A percentile compares a stretch with the other conserved stretches of the same genome.
Evolutionary conservation across 306 rosid genomes (phyloP).

Genomic region (Pueraria montana): DNA sequence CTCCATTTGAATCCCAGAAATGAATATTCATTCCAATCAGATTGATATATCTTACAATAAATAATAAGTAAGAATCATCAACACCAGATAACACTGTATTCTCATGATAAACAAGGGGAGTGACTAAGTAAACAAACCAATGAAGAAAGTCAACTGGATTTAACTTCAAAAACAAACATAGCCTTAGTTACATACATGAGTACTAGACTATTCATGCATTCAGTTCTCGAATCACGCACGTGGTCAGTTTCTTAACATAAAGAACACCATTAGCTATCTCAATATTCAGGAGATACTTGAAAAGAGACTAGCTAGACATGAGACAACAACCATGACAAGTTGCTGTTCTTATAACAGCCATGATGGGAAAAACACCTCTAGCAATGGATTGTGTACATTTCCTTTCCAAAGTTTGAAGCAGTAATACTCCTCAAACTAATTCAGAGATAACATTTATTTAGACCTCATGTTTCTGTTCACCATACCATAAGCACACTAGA

Average conservation of each 20-base stretch:
- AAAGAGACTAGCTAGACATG: neutral
- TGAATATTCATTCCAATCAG: slow-evolving; percentile 17
- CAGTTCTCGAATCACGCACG: slow-evolving; percentile 2
- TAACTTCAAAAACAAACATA: neutral
- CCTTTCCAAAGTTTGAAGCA: slow-evolving; percentile 23
- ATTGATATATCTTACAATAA: slow-evolving; percentile 27
- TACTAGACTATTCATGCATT: neutral
- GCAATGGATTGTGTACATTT: slow-evolving; percentile 18
- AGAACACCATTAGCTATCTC: slow-evolving; percentile 3
- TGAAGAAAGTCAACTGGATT: neutral
- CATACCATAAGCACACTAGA: slow-evolving; percentile 19
- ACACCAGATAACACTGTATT: neutral
- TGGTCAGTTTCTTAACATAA: slow-evolving; percentile 13
- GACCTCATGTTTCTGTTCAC: neutral
- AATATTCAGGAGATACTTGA: neutral
- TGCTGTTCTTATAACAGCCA: neutral
- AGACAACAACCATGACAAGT: slow-evolving; percentile 1
- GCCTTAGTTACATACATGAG: slow-evolving; percentile 10
- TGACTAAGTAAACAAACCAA: neutral
- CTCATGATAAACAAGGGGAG: slow-evolving; percentile 3
- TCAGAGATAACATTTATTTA: neutral
- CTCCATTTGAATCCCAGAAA: slow-evolving; percentile 23
- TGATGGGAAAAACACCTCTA: neutral
- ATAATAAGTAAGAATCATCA: slow-evolving; percentile 18
- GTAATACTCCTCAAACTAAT: slow-evolving; percentile 15